Evolutionary conservation across 768 basidiomycete species (phyloP), one percentile per base, ranked within the genome.

Genomic region (Boletus patriciae): DNA sequence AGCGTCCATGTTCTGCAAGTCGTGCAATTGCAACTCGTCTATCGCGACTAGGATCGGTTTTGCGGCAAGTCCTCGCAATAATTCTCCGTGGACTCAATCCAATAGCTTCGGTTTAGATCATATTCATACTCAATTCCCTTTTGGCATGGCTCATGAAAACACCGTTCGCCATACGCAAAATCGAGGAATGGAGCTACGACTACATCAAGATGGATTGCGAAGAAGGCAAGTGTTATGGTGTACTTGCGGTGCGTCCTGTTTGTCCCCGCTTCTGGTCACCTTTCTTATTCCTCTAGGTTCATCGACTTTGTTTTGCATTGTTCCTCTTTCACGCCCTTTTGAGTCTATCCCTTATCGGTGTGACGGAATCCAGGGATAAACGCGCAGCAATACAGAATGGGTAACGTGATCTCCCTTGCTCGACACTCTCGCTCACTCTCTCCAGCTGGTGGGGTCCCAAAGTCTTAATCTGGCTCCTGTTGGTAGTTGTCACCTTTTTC

Each of bases 121-220:
- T 99, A 74, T 96, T 99, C 78, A 86, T 86, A 31, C 76, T 98
- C 50, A 97, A 97, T 70, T 98, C 95, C 11, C 91, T 98, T 73
- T 76, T 98, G 50, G 95, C 97, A 25, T 99, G 97, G 92, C 74
- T 96, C 43, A 97, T 98, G 88, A 90, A 94, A 74, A 92, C 93
- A 16, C 88, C 90, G 57, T 79, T 90, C 45, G 90, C 90, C 40
- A 92, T 95, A 58, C 81, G 86, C 62, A 86, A 87, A 52, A 87
- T 99, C 42, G 87, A 94, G 76, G 89, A 94, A 69, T 89, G 92
- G 83, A 94, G 89, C 62, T 92, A 92, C 69, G 95, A 96, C 64
- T 99, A 98, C 71, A 90, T 98, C 70, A 96, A 98, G 83, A 95
- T 99, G 93, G 89, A 94, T 48, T 99, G 96, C 63, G 85, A 82